phyloP scores from a whole-genome alignment of 2,329 filamentous ascomycete genomes.

The Fusarium drepaniforme region DNA sequence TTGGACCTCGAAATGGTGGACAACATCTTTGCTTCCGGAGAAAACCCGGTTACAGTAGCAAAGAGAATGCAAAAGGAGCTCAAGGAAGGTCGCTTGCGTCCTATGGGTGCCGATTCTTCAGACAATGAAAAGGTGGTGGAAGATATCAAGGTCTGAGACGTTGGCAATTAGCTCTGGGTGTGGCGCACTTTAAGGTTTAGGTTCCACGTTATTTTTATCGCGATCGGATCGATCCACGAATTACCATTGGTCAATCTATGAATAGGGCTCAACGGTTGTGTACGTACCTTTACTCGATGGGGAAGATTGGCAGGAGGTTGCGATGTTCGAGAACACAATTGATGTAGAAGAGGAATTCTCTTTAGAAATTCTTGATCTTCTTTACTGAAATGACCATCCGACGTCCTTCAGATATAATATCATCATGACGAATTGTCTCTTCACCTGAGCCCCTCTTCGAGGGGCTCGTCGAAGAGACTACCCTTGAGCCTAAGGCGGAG shows the following conservation, averaged over 20 bases:
- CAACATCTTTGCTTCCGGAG: conserved; percentile 15
- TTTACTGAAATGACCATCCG: not conserved
- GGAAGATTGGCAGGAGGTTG: not conserved
- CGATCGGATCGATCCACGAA: not conserved
- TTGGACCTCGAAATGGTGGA: conserved; percentile 15
- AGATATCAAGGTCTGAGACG: not conserved
- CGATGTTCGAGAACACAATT: not conserved
- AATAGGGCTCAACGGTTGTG: not conserved
- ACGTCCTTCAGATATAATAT: not conserved
- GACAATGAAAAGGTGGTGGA: conserved; percentile 22
- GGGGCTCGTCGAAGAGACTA: not conserved
- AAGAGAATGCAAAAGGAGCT: conserved; percentile 17
- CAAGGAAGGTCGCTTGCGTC: conserved; percentile 17
- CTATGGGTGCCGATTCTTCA: conserved; percentile 13
- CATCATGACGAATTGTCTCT: not conserved
- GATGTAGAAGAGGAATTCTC: not conserved
- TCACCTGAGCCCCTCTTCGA: not conserved
- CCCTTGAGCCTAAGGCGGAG: not conserved
- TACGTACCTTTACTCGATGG: not conserved
- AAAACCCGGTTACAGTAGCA: conserved; percentile 14
- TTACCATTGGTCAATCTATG: not conserved
- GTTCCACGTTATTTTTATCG: not conserved
- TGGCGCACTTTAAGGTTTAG: not conserved
- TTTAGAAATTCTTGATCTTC: not conserved
- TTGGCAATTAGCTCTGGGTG: not conserved